phyloP scores from a whole-genome alignment of 2,329 filamentous ascomycete genomes.

The Xylariaceae sp. region DNA sequence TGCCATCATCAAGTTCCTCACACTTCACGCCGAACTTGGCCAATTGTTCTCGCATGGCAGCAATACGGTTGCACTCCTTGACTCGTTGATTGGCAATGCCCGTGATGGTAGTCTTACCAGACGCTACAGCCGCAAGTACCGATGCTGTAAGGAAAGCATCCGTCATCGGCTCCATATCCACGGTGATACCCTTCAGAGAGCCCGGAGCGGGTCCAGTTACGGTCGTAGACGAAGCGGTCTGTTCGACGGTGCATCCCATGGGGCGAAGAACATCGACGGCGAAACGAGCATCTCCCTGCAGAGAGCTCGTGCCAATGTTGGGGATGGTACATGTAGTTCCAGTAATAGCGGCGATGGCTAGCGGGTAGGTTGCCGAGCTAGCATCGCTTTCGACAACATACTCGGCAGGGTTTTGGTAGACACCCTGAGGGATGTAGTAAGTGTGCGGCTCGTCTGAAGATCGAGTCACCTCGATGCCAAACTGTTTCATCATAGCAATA shows the following conservation, averaged over 20 bases:
- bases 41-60: constrained; percentile 90
- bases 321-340: constrained; percentile 93
- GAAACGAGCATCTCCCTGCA: constrained; percentile 93
- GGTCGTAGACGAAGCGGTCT: constrained; percentile 80
- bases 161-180: constrained; percentile 99
- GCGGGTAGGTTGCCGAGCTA: constrained; percentile 92
- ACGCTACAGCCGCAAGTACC: constrained; percentile 83
- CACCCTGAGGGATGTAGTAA: constrained; percentile 84
- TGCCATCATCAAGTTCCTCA: constrained; percentile 88
- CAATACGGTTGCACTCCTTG: constrained; percentile 96
- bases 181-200: constrained; percentile 64
- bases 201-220: constrained; percentile 82
- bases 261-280: constrained; percentile 82
- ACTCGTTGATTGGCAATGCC: constrained; percentile 97
- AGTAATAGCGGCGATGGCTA: constrained; percentile 90
- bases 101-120: constrained; percentile 75
- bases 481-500: constrained; percentile 91
- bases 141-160: constrained; percentile 96
- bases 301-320: constrained; percentile 86
- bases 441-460: constrained; percentile 79
- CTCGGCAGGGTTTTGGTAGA: constrained; percentile 75
- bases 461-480: constrained; percentile 74
- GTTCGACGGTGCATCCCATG: constrained; percentile 89
- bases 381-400: constrained; percentile 96
- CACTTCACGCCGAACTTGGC: constrained; percentile 88